phyloP scores from a whole-genome alignment of 2,329 filamentous ascomycete species.

The Gnomoniopsis sp. region DNA sequence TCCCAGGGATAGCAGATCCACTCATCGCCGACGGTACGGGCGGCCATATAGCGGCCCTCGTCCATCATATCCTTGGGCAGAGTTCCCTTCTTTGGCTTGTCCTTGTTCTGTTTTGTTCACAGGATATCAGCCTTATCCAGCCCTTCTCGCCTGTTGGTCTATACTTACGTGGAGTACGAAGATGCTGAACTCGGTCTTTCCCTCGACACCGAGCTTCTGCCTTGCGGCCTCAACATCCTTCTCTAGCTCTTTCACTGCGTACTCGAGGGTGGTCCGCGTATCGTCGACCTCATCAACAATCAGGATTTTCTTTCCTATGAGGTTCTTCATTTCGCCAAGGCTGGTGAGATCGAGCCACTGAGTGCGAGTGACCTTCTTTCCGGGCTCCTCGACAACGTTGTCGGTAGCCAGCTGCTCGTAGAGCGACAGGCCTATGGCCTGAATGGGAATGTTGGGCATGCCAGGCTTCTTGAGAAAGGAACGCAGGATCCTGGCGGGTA shows the following conservation, averaged over 20 bases:
- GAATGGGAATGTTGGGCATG: constrained; percentile 93
- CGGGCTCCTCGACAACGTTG: constrained; percentile 67
- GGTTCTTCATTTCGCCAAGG: constrained; percentile 77
- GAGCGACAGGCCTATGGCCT: constrained; percentile 95
- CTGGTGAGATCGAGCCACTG: constrained; percentile 95
- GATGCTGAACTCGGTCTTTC: constrained; percentile 85
- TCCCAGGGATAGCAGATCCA: constrained; percentile 99
- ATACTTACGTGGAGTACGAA: constrained; percentile 85
- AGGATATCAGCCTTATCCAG: not conserved
- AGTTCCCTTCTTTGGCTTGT: constrained; percentile 89
- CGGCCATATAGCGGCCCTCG: constrained; percentile 74
- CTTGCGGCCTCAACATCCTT: constrained; percentile 88
- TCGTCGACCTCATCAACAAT: constrained; percentile 97
- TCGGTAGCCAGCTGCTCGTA: constrained; percentile 75
- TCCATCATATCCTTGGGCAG: constrained; percentile 76
- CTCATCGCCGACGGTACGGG: constrained; percentile 83
- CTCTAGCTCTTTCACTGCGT: constrained; percentile 86
- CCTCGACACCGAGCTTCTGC: constrained; percentile 54
- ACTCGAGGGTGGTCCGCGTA: constrained; percentile 89
- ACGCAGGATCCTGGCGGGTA: constrained; percentile 92
- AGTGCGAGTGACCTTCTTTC: constrained; percentile 93
- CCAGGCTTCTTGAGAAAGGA: constrained; percentile 93
- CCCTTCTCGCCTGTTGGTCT: not conserved
- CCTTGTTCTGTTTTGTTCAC: constrained; percentile 73
- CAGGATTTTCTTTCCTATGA: constrained; percentile 86